Percentiles rank a stretch among this genome's conserved stretches.
Evolutionary conservation across 2,329 filamentous ascomycete species (phyloP).

Genomic region (Sodiomyces alkalinus): DNA sequence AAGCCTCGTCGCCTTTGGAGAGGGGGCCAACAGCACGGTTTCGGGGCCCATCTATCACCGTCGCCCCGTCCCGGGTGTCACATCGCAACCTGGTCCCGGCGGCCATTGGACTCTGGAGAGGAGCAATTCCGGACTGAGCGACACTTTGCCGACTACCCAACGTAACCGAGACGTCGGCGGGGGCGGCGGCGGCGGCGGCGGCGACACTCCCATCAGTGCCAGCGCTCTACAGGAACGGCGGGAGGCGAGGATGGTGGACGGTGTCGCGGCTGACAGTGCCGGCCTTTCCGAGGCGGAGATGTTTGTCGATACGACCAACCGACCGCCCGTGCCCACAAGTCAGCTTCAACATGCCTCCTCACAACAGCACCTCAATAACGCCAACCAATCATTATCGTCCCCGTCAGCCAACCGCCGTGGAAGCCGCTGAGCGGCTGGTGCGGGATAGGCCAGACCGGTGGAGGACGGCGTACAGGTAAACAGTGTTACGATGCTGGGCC

Average conservation of each 20-base stretch:
- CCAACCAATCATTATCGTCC: neutral
- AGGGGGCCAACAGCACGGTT: slow-evolving; percentile 75
- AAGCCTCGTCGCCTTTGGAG: slow-evolving; percentile 81
- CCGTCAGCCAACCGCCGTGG: slow-evolving; percentile 17
- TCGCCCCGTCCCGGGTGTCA: slow-evolving; percentile 24
- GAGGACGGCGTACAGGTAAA: too few relatives aligned
- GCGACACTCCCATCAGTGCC: slow-evolving; percentile 28
- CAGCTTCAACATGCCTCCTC: slow-evolving; percentile 17
- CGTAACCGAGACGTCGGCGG: slow-evolving; percentile 18
- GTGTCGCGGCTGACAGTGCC: slow-evolving; percentile 42
- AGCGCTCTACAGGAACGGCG: slow-evolving; percentile 34
- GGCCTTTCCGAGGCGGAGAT: slow-evolving; percentile 30
- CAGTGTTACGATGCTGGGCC: too few relatives aligned
- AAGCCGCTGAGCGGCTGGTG: slow-evolving; percentile 50
- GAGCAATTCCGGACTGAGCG: slow-evolving; percentile 35
- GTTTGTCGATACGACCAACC: slow-evolving; percentile 50
- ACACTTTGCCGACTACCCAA: slow-evolving; percentile 18
- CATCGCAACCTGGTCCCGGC: slow-evolving; percentile 6
- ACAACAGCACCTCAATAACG: slow-evolving; percentile 8
- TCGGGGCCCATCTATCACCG: slow-evolving; percentile 60
- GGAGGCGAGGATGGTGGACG: slow-evolving; percentile 53
- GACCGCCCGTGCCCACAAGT: slow-evolving; percentile 35
- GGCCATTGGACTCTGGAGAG: slow-evolving; percentile 30
- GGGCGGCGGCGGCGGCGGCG: slow-evolving; percentile 14
- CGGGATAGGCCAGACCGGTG: slow-evolving; percentile 28